Evolutionary conservation across 2,329 filamentous ascomycete species (phyloP), one percentile per base, ranked within the genome.

Genomic region (Pseudogymnoascus sp.): DNA sequence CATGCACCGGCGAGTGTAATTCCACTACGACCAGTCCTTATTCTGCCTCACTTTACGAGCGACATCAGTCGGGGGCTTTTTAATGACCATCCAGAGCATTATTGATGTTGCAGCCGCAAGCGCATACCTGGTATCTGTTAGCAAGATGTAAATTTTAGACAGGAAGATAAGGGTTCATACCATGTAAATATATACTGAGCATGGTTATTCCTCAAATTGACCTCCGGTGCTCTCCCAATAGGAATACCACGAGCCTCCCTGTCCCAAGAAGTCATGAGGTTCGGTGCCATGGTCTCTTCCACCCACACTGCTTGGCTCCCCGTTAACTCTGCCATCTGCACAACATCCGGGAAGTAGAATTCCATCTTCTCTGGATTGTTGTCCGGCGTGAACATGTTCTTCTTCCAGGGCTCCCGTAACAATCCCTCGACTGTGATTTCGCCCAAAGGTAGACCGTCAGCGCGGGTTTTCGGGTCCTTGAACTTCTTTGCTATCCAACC

Each of bases 111-210:
- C 92, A 40, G 88, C 74, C 62, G 85, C 88, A 65, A 96, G 82
- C 65, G 89, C 90, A 72, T 95, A 97, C 92, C 92, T 96, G 67
- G 33, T 57, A 58, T 44, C 40, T 11, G 26, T 63, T 60, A 54
- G 61, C 33, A 58, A 35, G 35, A 60, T 24, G 29, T 5, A 62
- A 4, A 33, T 62, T 59, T 24, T 61, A 54, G 44, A 35, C 4
- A 41, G 26, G 35, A 29, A 39, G 36, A 61, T 35, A 37, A 35
- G 37, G 33, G 47, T 40, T 76, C 86, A 71, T 84, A 97, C 94
- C 94, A 99, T 67, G 94, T 99, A 74, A 97, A 94, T 68, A 99
- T 99, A 75, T 99, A 99, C 79, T 97, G 94, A 66, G 90, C 86
- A 75, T 99, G 94, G 76, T 96, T 97, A 73, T 99, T 99, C 73